phyloP scores from a whole-genome alignment of 2,329 filamentous ascomycete species.

The Colletotrichum higginsianum region DNA sequence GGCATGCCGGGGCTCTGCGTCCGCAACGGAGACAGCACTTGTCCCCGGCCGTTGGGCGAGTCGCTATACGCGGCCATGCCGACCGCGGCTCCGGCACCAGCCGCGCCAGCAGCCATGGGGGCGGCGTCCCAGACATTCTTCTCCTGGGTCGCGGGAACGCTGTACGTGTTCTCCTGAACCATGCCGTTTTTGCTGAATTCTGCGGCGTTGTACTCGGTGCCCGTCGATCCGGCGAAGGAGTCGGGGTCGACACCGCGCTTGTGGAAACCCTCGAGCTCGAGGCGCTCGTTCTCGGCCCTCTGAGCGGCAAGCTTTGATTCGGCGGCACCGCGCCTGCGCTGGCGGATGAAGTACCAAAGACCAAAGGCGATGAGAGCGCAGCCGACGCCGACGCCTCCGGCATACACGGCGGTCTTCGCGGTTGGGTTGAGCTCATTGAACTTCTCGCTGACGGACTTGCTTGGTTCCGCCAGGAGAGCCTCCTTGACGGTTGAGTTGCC shows the following conservation, averaged over 20 bases:
- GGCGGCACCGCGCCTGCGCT: slow-evolving; percentile 65
- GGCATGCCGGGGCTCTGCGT: slow-evolving; percentile 41
- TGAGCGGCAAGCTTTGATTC: slow-evolving; percentile 66
- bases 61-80: slow-evolving; percentile 38
- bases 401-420: slow-evolving; percentile 69
- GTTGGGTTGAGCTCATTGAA: slow-evolving; percentile 66
- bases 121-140: slow-evolving; percentile 46
- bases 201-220: slow-evolving; percentile 56
- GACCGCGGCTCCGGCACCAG: slow-evolving; percentile 27
- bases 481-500: slow-evolving; percentile 71
- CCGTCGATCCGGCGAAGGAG: slow-evolving; percentile 54
- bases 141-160: slow-evolving; percentile 50
- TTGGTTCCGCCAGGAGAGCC: slow-evolving; percentile 57
- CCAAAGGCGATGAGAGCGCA: slow-evolving; percentile 58
- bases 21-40: slow-evolving; percentile 31
- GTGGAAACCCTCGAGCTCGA: slow-evolving; percentile 66
- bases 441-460: slow-evolving; percentile 65
- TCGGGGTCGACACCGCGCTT: slow-evolving; percentile 65
- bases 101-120: slow-evolving; percentile 44
- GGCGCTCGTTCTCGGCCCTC: slow-evolving; percentile 62
- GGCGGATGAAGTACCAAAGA: slow-evolving; percentile 69
- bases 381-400: slow-evolving; percentile 60
- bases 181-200: slow-evolving; percentile 49
- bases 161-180: slow-evolving; percentile 50
- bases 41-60: slow-evolving; percentile 20